Base-by-base conservation (phyloP, 306 rosid genomes). In the Arachis stenosperma region DNA sequence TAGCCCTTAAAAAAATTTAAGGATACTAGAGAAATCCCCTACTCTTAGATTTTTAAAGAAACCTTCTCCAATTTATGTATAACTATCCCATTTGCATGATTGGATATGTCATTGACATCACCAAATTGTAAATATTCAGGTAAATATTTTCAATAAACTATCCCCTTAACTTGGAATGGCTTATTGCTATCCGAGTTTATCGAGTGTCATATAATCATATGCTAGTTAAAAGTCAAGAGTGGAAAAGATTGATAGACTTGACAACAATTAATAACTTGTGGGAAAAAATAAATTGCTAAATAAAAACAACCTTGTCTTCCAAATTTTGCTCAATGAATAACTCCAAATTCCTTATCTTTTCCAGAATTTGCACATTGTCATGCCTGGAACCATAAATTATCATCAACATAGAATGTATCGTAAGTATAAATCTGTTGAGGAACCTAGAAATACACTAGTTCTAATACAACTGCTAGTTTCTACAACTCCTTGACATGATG, bases 291-390 rank as follows among this genome's bases (percentile, higher is more conserved):
- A 57, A 70, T 58, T 53, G 27, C 79, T 47, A 61, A 1, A 75
- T 36, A 64, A 60, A 64, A 60, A 40, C 65, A 85, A 91, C 98
- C 97, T 94, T 94, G 22, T 91, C 96, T 57, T 89, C 98, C 83
- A 94, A 81, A 43, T 81, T 91, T 75, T 84, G 86, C 78, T 94
- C 98, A 50, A 94, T 78, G 76, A 94, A 94, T 69, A 94, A 74
- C 81, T 91, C 92, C 86, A 91, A 75, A 77, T 94, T 97, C 91
- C 87, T 94, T 87, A 89, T 63, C 72, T 91, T 94, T 83, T 94
- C 97, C 91, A 94, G 81, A 86, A 80, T 83, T 60, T 88, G 97
- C 84, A 91, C 89, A 71, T 87, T 84, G 81, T 91, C 98, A 70
- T 94, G 98, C 90, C 98, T 94, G 91, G 50, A 86, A 87, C 60